Conservation (phyloP, 192 early-diverging fungal genomes). For the Gigaspora rosea region DNA sequence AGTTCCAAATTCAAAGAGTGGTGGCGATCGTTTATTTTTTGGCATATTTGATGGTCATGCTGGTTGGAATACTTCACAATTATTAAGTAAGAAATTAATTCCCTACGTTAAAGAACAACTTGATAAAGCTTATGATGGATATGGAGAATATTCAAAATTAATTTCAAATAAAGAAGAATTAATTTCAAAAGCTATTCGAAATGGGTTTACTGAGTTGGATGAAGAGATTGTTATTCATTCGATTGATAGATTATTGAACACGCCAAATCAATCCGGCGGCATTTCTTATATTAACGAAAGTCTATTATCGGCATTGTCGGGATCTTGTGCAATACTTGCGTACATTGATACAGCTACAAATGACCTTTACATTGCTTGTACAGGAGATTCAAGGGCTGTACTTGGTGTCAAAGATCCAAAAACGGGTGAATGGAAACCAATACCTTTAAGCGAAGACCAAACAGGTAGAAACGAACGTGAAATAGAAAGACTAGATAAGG, state of each 20-base stretch:
- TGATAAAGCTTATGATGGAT: constrained; percentile 32
- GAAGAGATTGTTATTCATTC: constrained; percentile 51
- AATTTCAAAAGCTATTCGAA: constrained; percentile 43
- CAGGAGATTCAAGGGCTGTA: constrained; percentile 57
- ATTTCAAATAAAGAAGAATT: background rate
- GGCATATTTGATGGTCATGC: constrained; percentile 61
- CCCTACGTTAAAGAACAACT: constrained; percentile 48
- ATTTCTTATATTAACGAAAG: constrained; percentile 24
- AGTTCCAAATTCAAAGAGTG: constrained; percentile 34
- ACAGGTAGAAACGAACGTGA: constrained; percentile 57
- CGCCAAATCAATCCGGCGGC: constrained; percentile 33
- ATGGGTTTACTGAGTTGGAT: constrained; percentile 52
- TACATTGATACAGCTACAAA: constrained; percentile 50
- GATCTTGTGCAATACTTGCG: constrained; percentile 58
- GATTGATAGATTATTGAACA: constrained; percentile 39
- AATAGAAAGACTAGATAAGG: constrained; percentile 54
- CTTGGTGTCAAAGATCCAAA: constrained; percentile 39
- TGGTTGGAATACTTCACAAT: constrained; percentile 51
- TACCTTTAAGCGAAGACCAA: constrained; percentile 65
- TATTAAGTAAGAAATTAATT: constrained; percentile 49
- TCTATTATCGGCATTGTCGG: constrained; percentile 46
- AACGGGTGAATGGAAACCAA: constrained; percentile 48
- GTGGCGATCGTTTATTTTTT: constrained; percentile 45
- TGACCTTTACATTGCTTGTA: constrained; percentile 56
- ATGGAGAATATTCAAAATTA: constrained; percentile 35